Conservation (phyloP, 116 monocot genomes). For the Trichopus zeylanicus region DNA sequence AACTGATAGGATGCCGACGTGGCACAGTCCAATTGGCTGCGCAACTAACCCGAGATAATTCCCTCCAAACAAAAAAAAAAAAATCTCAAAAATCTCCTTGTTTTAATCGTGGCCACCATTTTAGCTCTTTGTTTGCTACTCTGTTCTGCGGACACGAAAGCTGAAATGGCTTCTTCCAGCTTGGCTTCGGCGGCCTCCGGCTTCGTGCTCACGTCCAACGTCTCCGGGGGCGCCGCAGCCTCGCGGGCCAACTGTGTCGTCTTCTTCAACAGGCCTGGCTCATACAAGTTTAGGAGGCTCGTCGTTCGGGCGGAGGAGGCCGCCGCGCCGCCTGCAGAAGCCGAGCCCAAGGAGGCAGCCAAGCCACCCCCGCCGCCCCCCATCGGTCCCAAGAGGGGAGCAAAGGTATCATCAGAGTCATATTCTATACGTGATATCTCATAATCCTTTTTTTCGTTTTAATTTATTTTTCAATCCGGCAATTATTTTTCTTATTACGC, state of each 20-base stretch:
- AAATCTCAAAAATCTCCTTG: not conserved
- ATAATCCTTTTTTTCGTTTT: not conserved
- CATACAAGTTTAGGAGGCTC: conserved; percentile 12
- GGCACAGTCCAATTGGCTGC: conserved; percentile 13
- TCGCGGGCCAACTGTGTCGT: conserved; percentile 14
- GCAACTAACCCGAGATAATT: not conserved
- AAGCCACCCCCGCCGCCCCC: conserved; percentile 36
- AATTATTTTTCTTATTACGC: too few relatives aligned
- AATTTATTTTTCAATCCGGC: not conserved
- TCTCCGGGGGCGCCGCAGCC: conserved; percentile 1
- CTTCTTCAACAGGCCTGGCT: conserved; percentile 19
- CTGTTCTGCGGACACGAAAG: not conserved
- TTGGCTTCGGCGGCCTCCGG: conserved; percentile 59
- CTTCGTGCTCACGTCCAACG: conserved; percentile 36
- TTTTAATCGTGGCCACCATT: too few relatives aligned
- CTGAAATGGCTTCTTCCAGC: conserved; percentile 48
- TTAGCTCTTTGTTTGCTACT: too few relatives aligned
- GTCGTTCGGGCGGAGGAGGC: conserved; percentile 43
- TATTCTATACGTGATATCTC: not conserved
- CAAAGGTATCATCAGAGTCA: conserved; percentile 60
- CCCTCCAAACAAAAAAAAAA: not conserved
- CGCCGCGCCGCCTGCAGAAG: conserved; percentile 16
- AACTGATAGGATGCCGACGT: conserved; percentile 15
- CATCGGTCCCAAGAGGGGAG: conserved; percentile 82
- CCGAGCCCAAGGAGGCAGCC: conserved; percentile 1